phyloP scores from a whole-genome alignment of 768 basidiomycete species.

The Russula earlei region DNA sequence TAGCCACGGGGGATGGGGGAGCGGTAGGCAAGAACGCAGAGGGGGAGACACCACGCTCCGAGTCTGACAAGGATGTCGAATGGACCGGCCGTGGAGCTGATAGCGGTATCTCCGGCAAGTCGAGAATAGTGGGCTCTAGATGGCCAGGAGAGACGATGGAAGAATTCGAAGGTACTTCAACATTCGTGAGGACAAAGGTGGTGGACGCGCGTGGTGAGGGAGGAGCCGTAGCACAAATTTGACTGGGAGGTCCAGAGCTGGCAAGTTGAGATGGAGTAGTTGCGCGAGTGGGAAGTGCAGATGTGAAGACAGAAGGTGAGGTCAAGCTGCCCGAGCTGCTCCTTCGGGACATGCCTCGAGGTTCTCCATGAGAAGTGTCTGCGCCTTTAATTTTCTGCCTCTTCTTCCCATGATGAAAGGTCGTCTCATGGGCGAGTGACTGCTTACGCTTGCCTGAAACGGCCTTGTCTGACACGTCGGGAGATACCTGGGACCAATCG shows the following conservation, averaged over 20 bases:
- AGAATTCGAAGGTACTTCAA: conserved; percentile 12
- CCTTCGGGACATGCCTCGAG: conserved; percentile 24
- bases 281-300: conserved; percentile 25
- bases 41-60: conserved; percentile 11
- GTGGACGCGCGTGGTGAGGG: conserved; percentile 14
- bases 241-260: conserved; percentile 16
- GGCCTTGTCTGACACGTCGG: conserved; percentile 6
- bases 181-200: conserved; percentile 4
- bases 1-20: conserved; percentile 19
- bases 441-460: conserved; percentile 39
- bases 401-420: conserved; percentile 34
- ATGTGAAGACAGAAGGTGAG: conserved; percentile 25
- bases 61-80: neutral
- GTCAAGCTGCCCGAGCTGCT: conserved; percentile 26
- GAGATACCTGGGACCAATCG: conserved; percentile 39
- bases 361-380: conserved; percentile 31
- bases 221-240: conserved; percentile 16
- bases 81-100: neutral
- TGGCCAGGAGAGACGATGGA: conserved; percentile 4
- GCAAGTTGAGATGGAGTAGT: conserved; percentile 25
- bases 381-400: conserved; percentile 64
- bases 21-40: conserved; percentile 21
- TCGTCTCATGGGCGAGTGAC: conserved; percentile 26
- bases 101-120: neutral
- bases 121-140: conserved; percentile 1